Conservation (phyloP, 2,329 filamentous ascomycete species). For the Simplicillium aogashimaense region DNA sequence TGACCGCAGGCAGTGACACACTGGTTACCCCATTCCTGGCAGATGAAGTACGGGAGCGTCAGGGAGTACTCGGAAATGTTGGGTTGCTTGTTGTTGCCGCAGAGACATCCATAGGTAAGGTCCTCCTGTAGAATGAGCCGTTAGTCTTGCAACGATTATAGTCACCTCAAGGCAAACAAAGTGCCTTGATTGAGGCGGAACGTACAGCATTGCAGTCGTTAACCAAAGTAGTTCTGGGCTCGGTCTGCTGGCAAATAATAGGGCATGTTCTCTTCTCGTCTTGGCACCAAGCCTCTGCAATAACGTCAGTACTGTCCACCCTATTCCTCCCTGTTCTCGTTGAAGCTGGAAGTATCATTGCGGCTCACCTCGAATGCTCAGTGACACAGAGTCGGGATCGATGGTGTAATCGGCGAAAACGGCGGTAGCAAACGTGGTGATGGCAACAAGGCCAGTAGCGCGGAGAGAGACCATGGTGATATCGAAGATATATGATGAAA, state of each 20-base stretch:
- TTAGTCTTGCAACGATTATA: not conserved
- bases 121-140: conserved; percentile 27
- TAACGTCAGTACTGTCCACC: conserved; percentile 13
- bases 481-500: not conserved
- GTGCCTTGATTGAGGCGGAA: not conserved
- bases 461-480: conserved; percentile 45
- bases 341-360: conserved; percentile 4
- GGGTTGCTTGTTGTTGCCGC: conserved; percentile 53
- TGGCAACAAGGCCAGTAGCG: conserved; percentile 42
- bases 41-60: conserved; percentile 70
- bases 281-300: conserved; percentile 54
- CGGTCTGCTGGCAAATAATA: conserved; percentile 57
- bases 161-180: not conserved
- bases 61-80: conserved; percentile 70
- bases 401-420: conserved; percentile 51
- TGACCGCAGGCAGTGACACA: conserved; percentile 49
- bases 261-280: conserved; percentile 57
- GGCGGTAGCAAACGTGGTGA: conserved; percentile 38
- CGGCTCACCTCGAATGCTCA: conserved; percentile 39
- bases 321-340: not conserved
- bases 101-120: conserved; percentile 64
- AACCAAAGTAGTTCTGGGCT: conserved; percentile 37
- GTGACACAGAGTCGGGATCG: conserved; percentile 49
- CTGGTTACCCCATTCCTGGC: conserved; percentile 60
- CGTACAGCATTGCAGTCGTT: conserved; percentile 62